These are phyloP conservation scores for Solanum medicagineum DNA, from an alignment of 257 asterid species.

Conservation along the genomic window DNA sequence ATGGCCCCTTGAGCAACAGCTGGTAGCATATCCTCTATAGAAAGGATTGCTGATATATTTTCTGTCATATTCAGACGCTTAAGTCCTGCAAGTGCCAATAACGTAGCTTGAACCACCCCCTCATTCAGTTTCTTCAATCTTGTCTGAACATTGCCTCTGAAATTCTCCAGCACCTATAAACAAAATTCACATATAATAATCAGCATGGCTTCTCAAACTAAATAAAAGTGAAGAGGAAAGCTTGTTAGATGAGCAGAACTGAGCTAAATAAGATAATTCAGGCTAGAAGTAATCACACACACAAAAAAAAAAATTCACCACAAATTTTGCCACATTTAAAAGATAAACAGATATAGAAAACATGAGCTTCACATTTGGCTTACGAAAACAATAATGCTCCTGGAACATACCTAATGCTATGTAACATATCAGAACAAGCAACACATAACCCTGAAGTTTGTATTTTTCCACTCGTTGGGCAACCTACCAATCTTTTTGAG, in stretches of 20 bases:
- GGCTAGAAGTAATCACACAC: neutral
- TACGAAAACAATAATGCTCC: neutral
- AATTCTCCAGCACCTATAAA: conserved; percentile 77
- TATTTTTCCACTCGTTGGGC: neutral
- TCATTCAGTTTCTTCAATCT: conserved; percentile 74
- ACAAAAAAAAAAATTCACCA: neutral
- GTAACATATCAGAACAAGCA: neutral
- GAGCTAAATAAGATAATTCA: neutral
- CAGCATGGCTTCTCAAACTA: neutral
- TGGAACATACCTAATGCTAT: neutral
- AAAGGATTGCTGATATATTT: conserved; percentile 52
- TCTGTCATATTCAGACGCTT: conserved; percentile 85
- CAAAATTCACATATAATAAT: conserved; percentile 35
- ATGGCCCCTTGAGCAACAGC: conserved; percentile 99
- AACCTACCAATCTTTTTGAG: neutral
- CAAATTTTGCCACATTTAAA: neutral
- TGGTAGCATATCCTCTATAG: conserved; percentile 97
- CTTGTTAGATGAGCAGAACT: neutral
- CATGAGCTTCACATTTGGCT: neutral
- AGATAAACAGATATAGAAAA: neutral
- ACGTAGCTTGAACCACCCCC: conserved; percentile 90
- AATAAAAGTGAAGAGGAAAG: neutral
- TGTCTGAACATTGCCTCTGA: conserved; percentile 94
- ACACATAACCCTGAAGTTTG: neutral
- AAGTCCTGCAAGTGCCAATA: conserved; percentile 86